A percentile compares a stretch with the other conserved stretches of the same genome.
Conservation (phyloP, 2,329 filamentous ascomycete species). For the Paracorniculantispora psalliotae region DNA sequence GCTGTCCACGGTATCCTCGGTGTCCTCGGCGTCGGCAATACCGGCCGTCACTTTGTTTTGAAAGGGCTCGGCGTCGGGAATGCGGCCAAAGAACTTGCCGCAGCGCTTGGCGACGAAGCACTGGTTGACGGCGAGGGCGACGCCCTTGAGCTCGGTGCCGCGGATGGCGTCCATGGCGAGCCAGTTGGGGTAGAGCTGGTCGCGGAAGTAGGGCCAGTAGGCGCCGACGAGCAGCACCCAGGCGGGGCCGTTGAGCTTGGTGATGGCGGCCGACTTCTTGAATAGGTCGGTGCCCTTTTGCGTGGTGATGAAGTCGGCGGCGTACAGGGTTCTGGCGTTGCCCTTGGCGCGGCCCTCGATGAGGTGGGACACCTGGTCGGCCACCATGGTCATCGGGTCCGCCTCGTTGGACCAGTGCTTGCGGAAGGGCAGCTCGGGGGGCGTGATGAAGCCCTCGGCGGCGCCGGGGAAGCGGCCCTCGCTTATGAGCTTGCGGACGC, state of each 20-base stretch:
- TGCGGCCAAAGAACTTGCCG: conserved; percentile 20
- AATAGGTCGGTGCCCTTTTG: conserved; percentile 13
- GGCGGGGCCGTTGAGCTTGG: conserved; percentile 13
- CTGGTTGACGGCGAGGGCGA: conserved; percentile 26
- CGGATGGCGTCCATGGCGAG: conserved; percentile 26
- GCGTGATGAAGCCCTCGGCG: conserved; percentile 24
- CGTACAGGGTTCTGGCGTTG: conserved; percentile 16
- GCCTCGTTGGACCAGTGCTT: conserved; percentile 22
- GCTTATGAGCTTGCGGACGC: conserved; percentile 15
- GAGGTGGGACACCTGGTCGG: conserved; percentile 21
- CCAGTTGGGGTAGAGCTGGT: conserved; percentile 29
- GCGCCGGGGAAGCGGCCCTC: conserved; percentile 21
- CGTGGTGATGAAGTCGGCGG: conserved; percentile 25
- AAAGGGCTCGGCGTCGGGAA: conserved; percentile 9
- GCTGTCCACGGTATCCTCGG: too few species aligned
- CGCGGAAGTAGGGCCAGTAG: conserved; percentile 22
- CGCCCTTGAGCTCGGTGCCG: conserved; percentile 20
- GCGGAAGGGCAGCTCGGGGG: conserved; percentile 21
- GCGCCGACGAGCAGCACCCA: conserved; percentile 21
- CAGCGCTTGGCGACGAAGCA: conserved; percentile 26
- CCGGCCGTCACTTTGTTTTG: background rate
- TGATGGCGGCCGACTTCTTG: conserved; percentile 12
- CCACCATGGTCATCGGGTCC: conserved; percentile 13
- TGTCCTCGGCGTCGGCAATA: too few species aligned
- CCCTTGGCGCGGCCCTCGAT: conserved; percentile 13